Evolutionary conservation across 225 moss, liverwort and hornwort species (phyloP), one percentile per base, ranked within the genome.

Genomic region (Pseudisothecium myosuroides): DNA sequence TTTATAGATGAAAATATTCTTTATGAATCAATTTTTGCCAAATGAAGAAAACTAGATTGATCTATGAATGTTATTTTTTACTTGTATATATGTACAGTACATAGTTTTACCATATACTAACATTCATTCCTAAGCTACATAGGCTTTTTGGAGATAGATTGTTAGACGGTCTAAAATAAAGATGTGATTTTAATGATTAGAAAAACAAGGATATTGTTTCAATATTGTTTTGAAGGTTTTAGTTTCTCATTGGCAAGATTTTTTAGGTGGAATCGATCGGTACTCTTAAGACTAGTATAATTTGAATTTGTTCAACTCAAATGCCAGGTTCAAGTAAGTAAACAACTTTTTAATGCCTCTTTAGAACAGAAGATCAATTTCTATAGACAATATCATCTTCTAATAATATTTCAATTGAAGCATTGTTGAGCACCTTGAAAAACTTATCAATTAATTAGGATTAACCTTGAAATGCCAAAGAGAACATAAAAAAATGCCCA

Each of bases 321-420:
- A 74, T 32, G 20, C 0, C 0, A 0, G 2, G 4, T 75, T 50
- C 7, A 50, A 34, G 34, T 32, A 1, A 31, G 11, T 32, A 20
- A 50, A 32, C 7, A 49, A 29, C 12, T 0, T 75, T 0, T 20
- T 3, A 49, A 49, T 32, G 12, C 32, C 2, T 49, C 5, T 20
- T 47, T 1, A 5, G 0, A 49, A 18, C 1, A 50, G 50, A 75
- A 1, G 47, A 0, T 32, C 2, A 0, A 20, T 75, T 75, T 49
- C 2, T 49, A 20, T 20, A 20, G 0, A 49, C 7, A 9, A 12
- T 12, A 75, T 76, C 2, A 7, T 20, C 3, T 50, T 32, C 2
- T 20, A 50, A 50, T 32, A 47, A 18, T 19, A 31, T 18, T 31
- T 74, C 20, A 76, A 76, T 20, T 50, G 20, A 76, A 34, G 16